phyloP scores from a whole-genome alignment of 2,329 filamentous ascomycete species.

The Pseudogymnoascus sp. region DNA sequence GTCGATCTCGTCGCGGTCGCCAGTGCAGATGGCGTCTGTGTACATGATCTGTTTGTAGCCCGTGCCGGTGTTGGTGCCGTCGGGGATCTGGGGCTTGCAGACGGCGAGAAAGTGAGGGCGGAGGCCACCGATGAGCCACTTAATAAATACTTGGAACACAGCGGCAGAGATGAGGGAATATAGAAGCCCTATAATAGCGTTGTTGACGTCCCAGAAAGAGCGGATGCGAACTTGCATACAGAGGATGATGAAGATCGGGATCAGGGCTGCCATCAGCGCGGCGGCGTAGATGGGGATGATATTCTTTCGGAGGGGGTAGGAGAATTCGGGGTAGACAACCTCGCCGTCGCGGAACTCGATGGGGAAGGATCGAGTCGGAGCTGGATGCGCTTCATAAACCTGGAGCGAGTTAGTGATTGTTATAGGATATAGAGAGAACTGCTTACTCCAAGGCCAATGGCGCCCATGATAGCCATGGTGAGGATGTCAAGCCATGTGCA shows the following conservation, averaged over 20 bases:
- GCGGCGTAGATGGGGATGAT: slow-evolving; percentile 65
- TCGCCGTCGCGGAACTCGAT: slow-evolving; percentile 59
- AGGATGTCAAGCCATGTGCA: slow-evolving; percentile 58
- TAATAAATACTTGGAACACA: slow-evolving; percentile 71
- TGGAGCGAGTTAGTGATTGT: slow-evolving; percentile 20
- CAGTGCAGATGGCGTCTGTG: slow-evolving; percentile 59
- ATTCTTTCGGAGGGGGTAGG: slow-evolving; percentile 61
- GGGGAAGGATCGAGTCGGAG: slow-evolving; percentile 61
- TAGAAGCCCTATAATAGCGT: slow-evolving; percentile 59
- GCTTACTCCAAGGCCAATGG: slow-evolving; percentile 57
- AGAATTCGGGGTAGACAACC: slow-evolving; percentile 62
- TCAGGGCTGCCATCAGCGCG: slow-evolving; percentile 54
- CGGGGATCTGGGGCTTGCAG: slow-evolving; percentile 50
- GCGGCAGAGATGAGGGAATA: slow-evolving; percentile 63
- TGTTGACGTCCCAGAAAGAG: slow-evolving; percentile 64
- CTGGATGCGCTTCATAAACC: slow-evolving; percentile 57
- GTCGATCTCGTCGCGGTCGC: slow-evolving; percentile 55
- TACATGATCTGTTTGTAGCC: slow-evolving; percentile 54
- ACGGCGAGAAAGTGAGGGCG: slow-evolving; percentile 65
- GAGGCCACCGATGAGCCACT: slow-evolving; percentile 65
- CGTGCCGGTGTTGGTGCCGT: slow-evolving; percentile 32
- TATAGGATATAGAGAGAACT: neutral
- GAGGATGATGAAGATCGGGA: slow-evolving; percentile 59
- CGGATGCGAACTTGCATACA: slow-evolving; percentile 59
- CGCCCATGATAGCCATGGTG: slow-evolving; percentile 59